Conservation (phyloP, 1,284 basidiomycete species). For the Thecaphora frezii region DNA sequence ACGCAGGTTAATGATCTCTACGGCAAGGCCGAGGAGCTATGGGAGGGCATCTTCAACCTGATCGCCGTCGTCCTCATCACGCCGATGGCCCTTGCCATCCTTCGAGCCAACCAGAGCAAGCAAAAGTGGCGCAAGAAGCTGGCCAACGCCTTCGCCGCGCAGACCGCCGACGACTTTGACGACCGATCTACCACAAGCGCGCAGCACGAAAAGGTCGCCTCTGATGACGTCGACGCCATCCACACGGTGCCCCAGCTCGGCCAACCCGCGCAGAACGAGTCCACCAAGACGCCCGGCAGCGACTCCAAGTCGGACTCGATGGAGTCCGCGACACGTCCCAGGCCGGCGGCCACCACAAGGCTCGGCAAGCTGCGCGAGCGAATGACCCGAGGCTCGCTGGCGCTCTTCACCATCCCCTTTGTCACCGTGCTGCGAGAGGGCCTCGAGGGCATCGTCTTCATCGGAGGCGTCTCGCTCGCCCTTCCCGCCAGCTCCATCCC, state of each 20-base stretch:
- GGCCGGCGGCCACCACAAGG: background rate
- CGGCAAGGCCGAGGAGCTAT: conserved; percentile 59
- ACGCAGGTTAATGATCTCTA: conserved; percentile 64
- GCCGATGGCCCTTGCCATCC: conserved; percentile 55
- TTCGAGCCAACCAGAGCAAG: conserved; percentile 48
- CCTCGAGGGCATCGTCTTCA: conserved; percentile 54
- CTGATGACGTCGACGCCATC: background rate
- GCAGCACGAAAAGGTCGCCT: background rate
- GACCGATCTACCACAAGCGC: background rate
- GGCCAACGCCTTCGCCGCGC: conserved; percentile 33
- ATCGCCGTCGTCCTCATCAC: conserved; percentile 54
- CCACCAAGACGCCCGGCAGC: conserved; percentile 19
- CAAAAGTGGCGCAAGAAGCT: conserved; percentile 54
- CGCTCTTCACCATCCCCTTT: conserved; percentile 54
- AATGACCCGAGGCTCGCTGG: conserved; percentile 29
- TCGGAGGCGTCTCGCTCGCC: conserved; percentile 55
- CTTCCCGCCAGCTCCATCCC: conserved; percentile 53
- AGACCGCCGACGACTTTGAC: conserved; percentile 4
- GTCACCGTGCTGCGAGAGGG: conserved; percentile 56
- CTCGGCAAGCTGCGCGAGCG: conserved; percentile 1
- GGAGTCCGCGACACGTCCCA: background rate
- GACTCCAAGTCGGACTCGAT: background rate
- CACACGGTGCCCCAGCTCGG: background rate
- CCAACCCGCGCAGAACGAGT: conserved; percentile 10
- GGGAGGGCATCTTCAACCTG: conserved; percentile 57